A percentile compares a stretch with the other conserved stretches of the same genome.
Conservation (phyloP, 768 basidiomycete species). For the Sutorius australiensis region DNA sequence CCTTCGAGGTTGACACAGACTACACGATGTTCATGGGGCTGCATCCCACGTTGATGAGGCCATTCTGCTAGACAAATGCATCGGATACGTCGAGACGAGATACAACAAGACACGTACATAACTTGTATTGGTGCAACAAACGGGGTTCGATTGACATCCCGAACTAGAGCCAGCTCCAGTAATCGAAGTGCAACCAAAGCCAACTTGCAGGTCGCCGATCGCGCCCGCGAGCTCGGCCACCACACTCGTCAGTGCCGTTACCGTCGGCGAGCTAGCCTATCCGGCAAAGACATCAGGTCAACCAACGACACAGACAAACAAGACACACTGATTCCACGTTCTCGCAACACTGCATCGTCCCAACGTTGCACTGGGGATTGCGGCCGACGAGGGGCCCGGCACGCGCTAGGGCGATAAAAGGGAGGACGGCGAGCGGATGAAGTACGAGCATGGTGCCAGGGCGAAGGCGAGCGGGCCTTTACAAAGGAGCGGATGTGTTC, state of each 20-base stretch:
- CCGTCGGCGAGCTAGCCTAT: slow-evolving; percentile 12
- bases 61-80: slow-evolving; percentile 7
- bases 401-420: slow-evolving; percentile 16
- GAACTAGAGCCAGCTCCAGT: slow-evolving; percentile 24
- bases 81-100: neutral
- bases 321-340: slow-evolving; percentile 16
- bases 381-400: slow-evolving; percentile 21
- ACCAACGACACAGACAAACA: neutral
- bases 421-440: slow-evolving; percentile 11
- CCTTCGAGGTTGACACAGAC: slow-evolving; percentile 2
- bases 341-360: slow-evolving; percentile 20
- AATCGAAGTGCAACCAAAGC: slow-evolving; percentile 18
- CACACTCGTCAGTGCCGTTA: neutral
- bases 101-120: slow-evolving; percentile 8
- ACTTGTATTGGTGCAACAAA: slow-evolving; percentile 22
- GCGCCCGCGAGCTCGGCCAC: neutral
- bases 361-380: slow-evolving; percentile 25
- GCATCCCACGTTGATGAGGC: slow-evolving; percentile 28
- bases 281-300: slow-evolving; percentile 4
- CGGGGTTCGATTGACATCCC: slow-evolving; percentile 15
- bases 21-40: slow-evolving; percentile 6
- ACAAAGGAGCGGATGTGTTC: slow-evolving; percentile 26
- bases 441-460: slow-evolving; percentile 14
- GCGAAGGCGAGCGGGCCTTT: slow-evolving; percentile 2
- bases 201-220: slow-evolving; percentile 7